Base-by-base conservation (phyloP, 345 rosid species). In the Salix suchowensis region DNA sequence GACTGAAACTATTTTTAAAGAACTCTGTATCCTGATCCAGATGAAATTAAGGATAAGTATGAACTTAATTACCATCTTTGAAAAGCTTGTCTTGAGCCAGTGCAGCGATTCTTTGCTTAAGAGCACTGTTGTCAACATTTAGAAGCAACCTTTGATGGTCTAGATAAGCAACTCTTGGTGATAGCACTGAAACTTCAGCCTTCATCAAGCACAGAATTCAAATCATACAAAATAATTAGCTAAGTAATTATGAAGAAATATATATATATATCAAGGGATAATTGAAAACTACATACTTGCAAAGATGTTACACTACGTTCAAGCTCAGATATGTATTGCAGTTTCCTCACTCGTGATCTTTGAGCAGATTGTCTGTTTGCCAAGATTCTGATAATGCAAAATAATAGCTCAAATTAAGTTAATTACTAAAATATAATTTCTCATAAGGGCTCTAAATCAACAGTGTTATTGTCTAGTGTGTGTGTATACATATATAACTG, bases 351-450 rank as follows among this genome's bases (percentile, higher is more conserved):
- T 65, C 84, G 75, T 11, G 84, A 82, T 39, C 84, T 74, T 28
- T 78, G 84, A 6, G 84, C 84, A 23, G 84, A 82, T 82, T 82
- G 84, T 60, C 81, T 70, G 28, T 82, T 82, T 44, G 84, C 84
- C 74, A 82, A 67, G 44, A 82, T 82, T 61, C 84, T 82, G 24
- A 36, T 19, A 16, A 71, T 30, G 58, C 16, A 68, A 42, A 14
- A 1, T 26, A 54, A 66, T 32, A 42, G 18, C 37, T 18, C 39
- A 28, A 32, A 66, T 66, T 14, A 14, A 66, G 21, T 55, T 55
- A 55, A 23, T 55, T 9, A 9, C 61, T n/a, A 55, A 26, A 55
- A 21, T 8, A 55, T 55, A 14, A 58, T 58, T 58, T n/a, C 62
- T 55, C 62, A n/a, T n/a, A 40, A 40, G 1, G 62, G 10, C 62